Base-by-base conservation (phyloP, 192 early-diverging fungal genomes). In the Lobulomyces angularis region DNA sequence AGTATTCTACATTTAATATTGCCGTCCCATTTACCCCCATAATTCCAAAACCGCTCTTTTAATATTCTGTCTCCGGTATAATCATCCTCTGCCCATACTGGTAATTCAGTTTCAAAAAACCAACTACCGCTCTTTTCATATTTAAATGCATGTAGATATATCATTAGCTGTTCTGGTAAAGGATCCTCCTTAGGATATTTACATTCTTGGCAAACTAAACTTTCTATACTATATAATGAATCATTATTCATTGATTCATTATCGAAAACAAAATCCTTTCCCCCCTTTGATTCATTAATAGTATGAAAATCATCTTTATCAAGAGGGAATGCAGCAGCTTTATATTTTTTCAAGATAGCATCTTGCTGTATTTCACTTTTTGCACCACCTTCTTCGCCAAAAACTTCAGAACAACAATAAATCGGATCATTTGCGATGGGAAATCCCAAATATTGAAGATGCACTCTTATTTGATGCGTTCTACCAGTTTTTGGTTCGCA, bases 391-490 rank as follows among this genome's bases (percentile, higher is more conserved):
- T 67, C 67, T 39, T 76, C 65, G 17, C 83, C 80, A 37, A 74
- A 46, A 0, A 48, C 29, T 6, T 37, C 12, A 12, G 81, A 85
- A 87, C 89, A 95, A 35, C 77, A 69, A 58, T 97, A 97, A 1
- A 95, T 46, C 8, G 94, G 94, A 49, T 97, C 94, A 48, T 97
- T 95, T 16, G 82, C 86, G 40, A 97, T 94, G 1, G 91, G 90
- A 39, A 74, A 71, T 3, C 94, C 94, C 0, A 97, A 68, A 48
- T 77, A 90, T 61, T 89, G 86, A 23, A 97, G 53, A 48, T 97
- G 94, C 31, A 97, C 91, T 24, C 94, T 79, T 45, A 97, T 95
- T 62, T 97, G 94, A 43, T 97, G 94, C 8, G 91, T 95, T 22
- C 94, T 64, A 1, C 94, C 94, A 0, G 91, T 94, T 12, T 85